Evolutionary conservation across 805 yeast species (phyloP), one percentile per base, ranked within the genome.

Genomic region (Schwanniomyces pseudopolymorphus): DNA sequence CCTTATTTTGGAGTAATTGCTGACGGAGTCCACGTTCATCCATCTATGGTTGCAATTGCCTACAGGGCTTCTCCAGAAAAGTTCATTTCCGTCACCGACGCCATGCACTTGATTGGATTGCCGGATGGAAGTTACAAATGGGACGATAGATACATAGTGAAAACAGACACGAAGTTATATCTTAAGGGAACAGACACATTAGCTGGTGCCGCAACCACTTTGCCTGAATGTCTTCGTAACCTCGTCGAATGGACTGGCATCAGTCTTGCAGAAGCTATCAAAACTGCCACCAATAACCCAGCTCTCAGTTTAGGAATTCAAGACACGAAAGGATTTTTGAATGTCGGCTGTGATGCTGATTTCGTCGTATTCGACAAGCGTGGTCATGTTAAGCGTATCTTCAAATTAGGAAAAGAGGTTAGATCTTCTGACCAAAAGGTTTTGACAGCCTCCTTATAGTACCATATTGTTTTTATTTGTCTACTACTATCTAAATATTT

Each of bases 11-110:
- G 85, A 6, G 56, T 80, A 37, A 79, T 80, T 45, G 74, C 78
- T 40, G 85, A 81, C 60, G 84, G 84, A 5, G 75, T 79, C 43
- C 85, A 80, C 53, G 82, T 80, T 26, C 82, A 79, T 51, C 82
- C 83, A 1, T 64, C 81, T 24, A 73, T 76, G 66, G 75, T 74
- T 24, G 64, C 70, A 14, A 49, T 77, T 43, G 83, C 83, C 0
- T 81, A 77, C 63, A 65, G 69, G 33, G 64, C 82, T 13, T 70
- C 70, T 53, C 79, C 82, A 8, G 77, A 75, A n/a, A 78, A 77
- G 52, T 74, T 80, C 54, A 71, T 78, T 35, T 63, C 81, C 50
- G 82, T 78, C 13, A 80, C 85, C 2, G 85, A 80, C 56, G 83
- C 85, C 42, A 79, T 79, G 77, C 74, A 72, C 54, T 69, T 78